Evolutionary conservation across 164 flowering plant species (phyloP).

Genomic region (Echeveria elegans): DNA sequence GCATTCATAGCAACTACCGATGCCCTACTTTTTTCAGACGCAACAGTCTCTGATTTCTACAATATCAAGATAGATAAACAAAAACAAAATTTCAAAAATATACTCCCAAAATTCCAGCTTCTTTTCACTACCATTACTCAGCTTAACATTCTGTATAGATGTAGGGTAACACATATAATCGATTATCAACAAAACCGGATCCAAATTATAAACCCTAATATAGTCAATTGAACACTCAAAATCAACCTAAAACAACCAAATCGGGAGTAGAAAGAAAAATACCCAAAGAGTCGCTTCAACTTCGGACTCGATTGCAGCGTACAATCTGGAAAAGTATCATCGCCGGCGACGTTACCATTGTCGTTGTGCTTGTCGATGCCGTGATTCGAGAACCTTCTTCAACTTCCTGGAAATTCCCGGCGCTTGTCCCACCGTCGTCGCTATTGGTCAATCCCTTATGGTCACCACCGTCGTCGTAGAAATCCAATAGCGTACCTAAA

Average conservation of each 20-base stretch:
- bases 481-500: too few species aligned
- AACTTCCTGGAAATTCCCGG: too few species aligned
- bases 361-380: conserved; percentile 32
- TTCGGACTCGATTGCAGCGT: conserved; percentile 23
- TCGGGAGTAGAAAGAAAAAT: background rate
- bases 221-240: background rate
- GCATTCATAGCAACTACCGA: conserved; percentile 31
- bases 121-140: too few species aligned
- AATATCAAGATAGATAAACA: background rate
- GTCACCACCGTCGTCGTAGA: too few species aligned
- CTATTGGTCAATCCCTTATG: too few species aligned
- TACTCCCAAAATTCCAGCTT: background rate
- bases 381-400: too few species aligned
- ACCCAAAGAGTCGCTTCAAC: conserved; percentile 23
- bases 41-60: conserved; percentile 29
- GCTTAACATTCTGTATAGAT: too few species aligned
- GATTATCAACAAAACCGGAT: background rate
- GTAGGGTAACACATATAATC: background rate
- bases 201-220: background rate
- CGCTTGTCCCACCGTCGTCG: too few species aligned
- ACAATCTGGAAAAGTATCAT: conserved; percentile 32
- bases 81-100: background rate
- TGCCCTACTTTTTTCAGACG: conserved; percentile 30
- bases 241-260: background rate
- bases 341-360: conserved; percentile 19